Conservation (phyloP, 2,329 filamentous ascomycete genomes). For the Gnomoniopsis sp. region DNA sequence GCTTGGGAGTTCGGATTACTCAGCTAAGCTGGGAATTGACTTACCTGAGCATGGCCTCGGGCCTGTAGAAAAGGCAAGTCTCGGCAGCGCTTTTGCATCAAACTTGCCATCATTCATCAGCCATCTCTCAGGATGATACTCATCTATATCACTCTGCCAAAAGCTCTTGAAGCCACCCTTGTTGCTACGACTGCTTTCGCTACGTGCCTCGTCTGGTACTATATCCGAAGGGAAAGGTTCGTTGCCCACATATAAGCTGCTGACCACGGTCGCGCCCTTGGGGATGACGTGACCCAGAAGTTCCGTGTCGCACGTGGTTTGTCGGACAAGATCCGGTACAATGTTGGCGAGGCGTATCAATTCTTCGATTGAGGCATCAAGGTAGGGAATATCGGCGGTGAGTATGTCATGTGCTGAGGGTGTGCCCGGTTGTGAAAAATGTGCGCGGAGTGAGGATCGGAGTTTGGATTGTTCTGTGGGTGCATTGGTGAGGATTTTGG, state of each 20-base stretch:
- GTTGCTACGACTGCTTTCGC: constrained; percentile 2
- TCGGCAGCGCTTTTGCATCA: constrained; percentile 11
- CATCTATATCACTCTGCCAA: constrained; percentile 9
- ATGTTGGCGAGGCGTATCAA: constrained; percentile 11
- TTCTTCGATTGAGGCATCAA: constrained; percentile 16
- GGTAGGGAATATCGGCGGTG: constrained; percentile 11
- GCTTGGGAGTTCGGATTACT: neutral
- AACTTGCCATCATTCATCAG: constrained; percentile 6
- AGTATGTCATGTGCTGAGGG: constrained; percentile 7
- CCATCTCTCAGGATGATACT: constrained; percentile 10
- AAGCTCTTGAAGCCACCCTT: constrained; percentile 1
- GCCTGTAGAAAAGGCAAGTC: constrained; percentile 3
- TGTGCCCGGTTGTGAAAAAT: constrained; percentile 2
- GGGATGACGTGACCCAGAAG: constrained; percentile 7
- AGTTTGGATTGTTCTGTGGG: constrained; percentile 2
- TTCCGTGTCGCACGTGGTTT: constrained; percentile 9
- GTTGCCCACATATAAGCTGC: constrained; percentile 11
- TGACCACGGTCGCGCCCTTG: constrained; percentile 10
- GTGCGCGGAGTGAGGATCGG: constrained; percentile 2
- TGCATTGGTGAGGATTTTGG: constrained; percentile 13
- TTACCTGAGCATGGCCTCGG: constrained; percentile 10
- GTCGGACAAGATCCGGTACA: constrained; percentile 10
- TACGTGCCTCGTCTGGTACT: constrained; percentile 1
- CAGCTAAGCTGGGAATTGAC: neutral
- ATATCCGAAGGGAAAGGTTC: constrained; percentile 7